Conservation (phyloP, 768 basidiomycete genomes). For the Baorangia bicolor region DNA sequence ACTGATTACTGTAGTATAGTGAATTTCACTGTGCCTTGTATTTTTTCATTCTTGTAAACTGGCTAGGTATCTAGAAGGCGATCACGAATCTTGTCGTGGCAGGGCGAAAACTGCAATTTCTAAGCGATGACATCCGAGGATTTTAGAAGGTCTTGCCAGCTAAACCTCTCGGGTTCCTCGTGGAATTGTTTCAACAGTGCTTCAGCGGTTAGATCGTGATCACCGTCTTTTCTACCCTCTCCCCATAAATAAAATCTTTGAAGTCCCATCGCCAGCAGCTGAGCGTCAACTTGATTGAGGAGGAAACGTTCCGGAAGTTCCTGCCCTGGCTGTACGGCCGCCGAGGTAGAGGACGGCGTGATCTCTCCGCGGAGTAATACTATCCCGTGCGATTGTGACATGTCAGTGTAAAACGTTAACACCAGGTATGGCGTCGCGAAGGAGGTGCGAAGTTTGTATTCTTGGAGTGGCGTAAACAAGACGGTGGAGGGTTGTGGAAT, state of each 20-base stretch:
- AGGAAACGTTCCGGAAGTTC: conserved; percentile 41
- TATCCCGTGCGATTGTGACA: conserved; percentile 72
- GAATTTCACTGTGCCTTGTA: neutral
- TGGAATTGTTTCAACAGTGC: conserved; percentile 70
- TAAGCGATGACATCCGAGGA: conserved; percentile 32
- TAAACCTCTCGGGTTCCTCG: conserved; percentile 73
- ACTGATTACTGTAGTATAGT: conserved; percentile 23
- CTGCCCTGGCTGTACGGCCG: conserved; percentile 35
- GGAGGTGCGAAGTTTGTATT: conserved; percentile 82
- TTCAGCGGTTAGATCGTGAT: conserved; percentile 22
- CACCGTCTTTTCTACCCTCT: conserved; percentile 18
- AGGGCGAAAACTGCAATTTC: neutral
- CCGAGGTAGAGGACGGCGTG: conserved; percentile 57
- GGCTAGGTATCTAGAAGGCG: neutral
- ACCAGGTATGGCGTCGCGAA: conserved; percentile 92
- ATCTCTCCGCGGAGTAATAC: conserved; percentile 93
- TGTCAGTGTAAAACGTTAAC: conserved; percentile 88
- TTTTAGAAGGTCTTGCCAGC: conserved; percentile 77
- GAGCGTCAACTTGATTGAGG: conserved; percentile 79
- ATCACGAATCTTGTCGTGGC: neutral
- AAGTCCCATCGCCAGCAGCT: conserved; percentile 72
- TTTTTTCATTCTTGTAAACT: neutral
- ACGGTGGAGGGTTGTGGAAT: conserved; percentile 69
- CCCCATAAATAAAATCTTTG: conserved; percentile 86
- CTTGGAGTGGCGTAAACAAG: conserved; percentile 89